Conservation (phyloP, 208 protist genomes). For the Jaenimonas drosophilae region DNA sequence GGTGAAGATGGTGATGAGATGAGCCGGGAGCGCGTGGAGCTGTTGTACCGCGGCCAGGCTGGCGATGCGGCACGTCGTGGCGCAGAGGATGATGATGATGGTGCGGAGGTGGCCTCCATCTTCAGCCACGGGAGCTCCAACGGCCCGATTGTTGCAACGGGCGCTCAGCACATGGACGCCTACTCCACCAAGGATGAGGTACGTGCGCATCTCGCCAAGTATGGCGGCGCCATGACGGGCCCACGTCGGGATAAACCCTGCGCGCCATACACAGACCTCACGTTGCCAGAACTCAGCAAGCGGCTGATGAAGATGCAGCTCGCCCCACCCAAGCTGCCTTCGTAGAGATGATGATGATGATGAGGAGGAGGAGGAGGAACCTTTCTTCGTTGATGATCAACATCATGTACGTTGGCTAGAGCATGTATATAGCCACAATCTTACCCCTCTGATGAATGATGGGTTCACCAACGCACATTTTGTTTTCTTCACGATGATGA, state of each 20-base stretch:
- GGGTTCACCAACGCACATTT: not conserved
- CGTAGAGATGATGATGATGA: too few relatives aligned
- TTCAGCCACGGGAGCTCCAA: constrained; percentile 76
- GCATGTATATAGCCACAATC: too few relatives aligned
- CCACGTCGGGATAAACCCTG: constrained; percentile 6
- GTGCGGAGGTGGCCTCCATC: constrained; percentile 28
- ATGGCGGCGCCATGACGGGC: constrained; percentile 28
- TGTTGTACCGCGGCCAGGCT: not conserved
- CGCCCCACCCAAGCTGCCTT: not conserved
- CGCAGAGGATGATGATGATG: constrained; percentile 3
- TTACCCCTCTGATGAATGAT: too few relatives aligned
- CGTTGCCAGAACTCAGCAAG: constrained; percentile 36
- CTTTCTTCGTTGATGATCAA: too few relatives aligned
- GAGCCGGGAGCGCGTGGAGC: not conserved
- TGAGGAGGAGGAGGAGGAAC: too few relatives aligned
- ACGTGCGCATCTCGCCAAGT: constrained; percentile 24
- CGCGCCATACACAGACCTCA: constrained; percentile 24
- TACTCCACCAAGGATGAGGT: constrained; percentile 44
- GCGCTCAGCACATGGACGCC: constrained; percentile 43
- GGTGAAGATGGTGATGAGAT: not conserved
- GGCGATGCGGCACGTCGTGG: not conserved
- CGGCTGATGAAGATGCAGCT: constrained; percentile 44
- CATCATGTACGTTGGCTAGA: too few relatives aligned
- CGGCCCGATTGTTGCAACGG: constrained; percentile 49
- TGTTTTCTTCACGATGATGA: not conserved